These are phyloP conservation scores for Fusarium coffeatum DNA, from an alignment of 2,329 filamentous ascomycete genomes.

Conservation along the genomic window DNA sequence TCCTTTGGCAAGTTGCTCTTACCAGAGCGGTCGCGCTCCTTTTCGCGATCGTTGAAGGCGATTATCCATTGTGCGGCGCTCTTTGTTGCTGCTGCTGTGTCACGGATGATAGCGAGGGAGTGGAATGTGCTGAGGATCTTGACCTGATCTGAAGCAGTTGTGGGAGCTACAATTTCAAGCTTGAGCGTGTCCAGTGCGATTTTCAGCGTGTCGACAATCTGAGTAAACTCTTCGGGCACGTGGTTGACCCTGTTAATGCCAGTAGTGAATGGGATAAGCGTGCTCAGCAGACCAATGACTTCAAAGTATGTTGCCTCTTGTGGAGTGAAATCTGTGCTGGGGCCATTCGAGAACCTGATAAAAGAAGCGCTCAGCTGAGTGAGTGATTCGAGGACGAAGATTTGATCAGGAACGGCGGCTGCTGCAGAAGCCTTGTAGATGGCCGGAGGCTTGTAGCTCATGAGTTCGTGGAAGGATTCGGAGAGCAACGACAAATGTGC, in stretches of 20 bases:
- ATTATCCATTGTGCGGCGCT: constrained; percentile 51
- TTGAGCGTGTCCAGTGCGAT: constrained; percentile 34
- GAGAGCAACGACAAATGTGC: constrained; percentile 61
- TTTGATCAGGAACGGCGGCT: constrained; percentile 55
- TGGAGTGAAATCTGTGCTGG: constrained; percentile 52
- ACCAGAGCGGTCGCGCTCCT: constrained; percentile 55
- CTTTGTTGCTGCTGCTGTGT: constrained; percentile 52
- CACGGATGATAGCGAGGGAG: constrained; percentile 52
- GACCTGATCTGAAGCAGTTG: constrained; percentile 35
- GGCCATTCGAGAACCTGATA: constrained; percentile 52
- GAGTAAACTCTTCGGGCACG: constrained; percentile 42
- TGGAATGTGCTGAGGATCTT: constrained; percentile 52
- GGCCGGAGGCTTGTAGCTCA: constrained; percentile 61
- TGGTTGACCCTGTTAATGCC: constrained; percentile 41
- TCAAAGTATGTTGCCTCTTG: constrained; percentile 60
- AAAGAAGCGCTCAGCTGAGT: constrained; percentile 58
- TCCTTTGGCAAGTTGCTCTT: constrained; percentile 55
- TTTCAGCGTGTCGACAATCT: constrained; percentile 41
- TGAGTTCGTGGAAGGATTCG: constrained; percentile 64
- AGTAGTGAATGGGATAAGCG: constrained; percentile 48
- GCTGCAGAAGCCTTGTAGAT: constrained; percentile 61
- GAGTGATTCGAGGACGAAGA: constrained; percentile 58
- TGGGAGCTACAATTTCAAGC: constrained; percentile 23
- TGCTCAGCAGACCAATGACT: constrained; percentile 55
- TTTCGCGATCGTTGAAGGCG: constrained; percentile 53